These are phyloP conservation scores for Daldinia sp. DNA, from an alignment of 2,329 filamentous ascomycete genomes.

Conservation along the genomic window DNA sequence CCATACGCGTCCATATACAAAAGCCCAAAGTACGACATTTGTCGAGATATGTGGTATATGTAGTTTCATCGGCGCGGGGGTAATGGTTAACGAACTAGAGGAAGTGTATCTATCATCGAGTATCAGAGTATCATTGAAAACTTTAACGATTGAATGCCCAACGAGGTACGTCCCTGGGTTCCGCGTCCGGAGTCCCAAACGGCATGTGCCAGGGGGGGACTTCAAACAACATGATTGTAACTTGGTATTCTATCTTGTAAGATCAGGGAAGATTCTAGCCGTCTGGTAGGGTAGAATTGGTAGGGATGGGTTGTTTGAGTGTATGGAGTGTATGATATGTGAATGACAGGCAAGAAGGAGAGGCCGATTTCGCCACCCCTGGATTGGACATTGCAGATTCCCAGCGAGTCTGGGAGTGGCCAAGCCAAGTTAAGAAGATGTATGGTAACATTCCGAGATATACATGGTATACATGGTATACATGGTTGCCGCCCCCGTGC, in stretches of 20 bases:
- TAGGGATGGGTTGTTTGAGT: slow-evolving; percentile 9
- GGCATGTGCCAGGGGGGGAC: slow-evolving; percentile 3
- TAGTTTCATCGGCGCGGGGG: slow-evolving; percentile 13
- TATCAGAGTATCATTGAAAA: too few species aligned
- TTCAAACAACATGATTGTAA: slow-evolving; percentile 5
- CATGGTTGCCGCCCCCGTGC: slow-evolving; percentile 20
- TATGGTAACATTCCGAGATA: slow-evolving; percentile 39
- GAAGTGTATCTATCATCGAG: background rate
- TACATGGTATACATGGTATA: too few species aligned
- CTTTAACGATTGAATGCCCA: background rate
- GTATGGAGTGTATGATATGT: slow-evolving; percentile 12
- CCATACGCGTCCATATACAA: slow-evolving; percentile 16
- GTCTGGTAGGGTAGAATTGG: slow-evolving; percentile 9
- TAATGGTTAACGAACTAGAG: background rate
- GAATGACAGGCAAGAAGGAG: slow-evolving; percentile 19
- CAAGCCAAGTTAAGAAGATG: slow-evolving; percentile 34
- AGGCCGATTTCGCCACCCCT: slow-evolving; percentile 36
- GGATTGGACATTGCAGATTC: slow-evolving; percentile 24
- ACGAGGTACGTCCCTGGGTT: slow-evolving; percentile 1
- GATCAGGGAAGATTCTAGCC: slow-evolving; percentile 5
- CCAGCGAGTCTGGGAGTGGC: slow-evolving; percentile 26
- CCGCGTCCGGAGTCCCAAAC: slow-evolving; percentile 3
- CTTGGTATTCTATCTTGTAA: background rate
- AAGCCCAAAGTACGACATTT: slow-evolving; percentile 10
- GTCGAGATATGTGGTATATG: background rate